These are phyloP conservation scores for Penicillium palitans DNA, from an alignment of 2,329 filamentous ascomycete species.

Conservation along the genomic window DNA sequence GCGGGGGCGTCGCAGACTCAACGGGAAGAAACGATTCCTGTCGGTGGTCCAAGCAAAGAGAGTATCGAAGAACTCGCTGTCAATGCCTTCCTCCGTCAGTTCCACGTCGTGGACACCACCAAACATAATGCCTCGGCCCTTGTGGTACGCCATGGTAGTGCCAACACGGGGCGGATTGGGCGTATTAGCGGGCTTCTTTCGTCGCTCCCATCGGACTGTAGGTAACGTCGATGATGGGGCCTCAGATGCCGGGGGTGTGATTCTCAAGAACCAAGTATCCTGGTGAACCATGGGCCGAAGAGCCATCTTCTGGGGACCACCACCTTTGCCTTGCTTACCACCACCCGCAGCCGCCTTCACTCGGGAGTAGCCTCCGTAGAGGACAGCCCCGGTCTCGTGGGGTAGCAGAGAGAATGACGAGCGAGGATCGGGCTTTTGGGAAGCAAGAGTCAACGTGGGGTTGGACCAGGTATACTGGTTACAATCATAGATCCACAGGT, in stretches of 20 bases:
- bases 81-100: slow-evolving; percentile 88
- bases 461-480: slow-evolving; percentile 80
- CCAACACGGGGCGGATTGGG: slow-evolving; percentile 83
- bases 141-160: slow-evolving; percentile 91
- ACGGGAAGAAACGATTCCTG: slow-evolving; percentile 88
- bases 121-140: slow-evolving; percentile 87
- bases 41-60: slow-evolving; percentile 94
- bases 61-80: slow-evolving; percentile 94
- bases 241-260: slow-evolving; percentile 70
- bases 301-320: slow-evolving; percentile 65
- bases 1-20: slow-evolving; percentile 73
- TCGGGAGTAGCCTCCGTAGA: slow-evolving; percentile 92
- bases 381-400: slow-evolving; percentile 82
- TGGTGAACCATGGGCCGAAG: slow-evolving; percentile 88
- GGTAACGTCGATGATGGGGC: slow-evolving; percentile 66
- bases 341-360: slow-evolving; percentile 68
- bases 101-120: slow-evolving; percentile 94
- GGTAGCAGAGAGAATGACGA: slow-evolving; percentile 91
- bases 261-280: slow-evolving; percentile 89
- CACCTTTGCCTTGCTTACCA: slow-evolving; percentile 63
- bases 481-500: slow-evolving; percentile 96
- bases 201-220: slow-evolving; percentile 81
- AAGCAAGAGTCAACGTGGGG: slow-evolving; percentile 71
- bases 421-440: slow-evolving; percentile 83
- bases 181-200: slow-evolving; percentile 88